These are phyloP conservation scores for Lactifluus echinatus DNA, from an alignment of 768 basidiomycete genomes.

Conservation along the genomic window DNA sequence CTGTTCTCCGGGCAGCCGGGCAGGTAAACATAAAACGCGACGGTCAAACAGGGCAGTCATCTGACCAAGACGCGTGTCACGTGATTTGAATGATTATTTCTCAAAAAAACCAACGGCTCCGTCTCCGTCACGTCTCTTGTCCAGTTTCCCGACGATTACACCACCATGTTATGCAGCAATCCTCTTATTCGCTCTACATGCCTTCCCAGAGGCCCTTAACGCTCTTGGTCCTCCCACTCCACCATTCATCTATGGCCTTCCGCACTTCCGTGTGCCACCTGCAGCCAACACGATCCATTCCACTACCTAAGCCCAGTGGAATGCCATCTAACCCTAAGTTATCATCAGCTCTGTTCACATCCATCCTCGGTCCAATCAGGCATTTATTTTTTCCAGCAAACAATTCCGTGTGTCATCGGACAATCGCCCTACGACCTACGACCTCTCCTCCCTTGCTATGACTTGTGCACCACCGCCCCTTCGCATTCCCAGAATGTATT, in stretches of 20 bases:
- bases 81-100: too few relatives aligned
- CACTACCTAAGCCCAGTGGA: conserved; percentile 10
- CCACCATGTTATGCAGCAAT: background rate
- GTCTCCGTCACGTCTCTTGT: too few relatives aligned
- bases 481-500: conserved; percentile 1
- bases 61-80: too few relatives aligned
- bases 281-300: conserved; percentile 18
- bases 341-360: conserved; percentile 6
- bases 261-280: conserved; percentile 2
- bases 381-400: background rate
- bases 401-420: background rate
- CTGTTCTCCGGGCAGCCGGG: too few relatives aligned
- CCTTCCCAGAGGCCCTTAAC: conserved; percentile 3
- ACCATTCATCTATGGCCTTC: background rate
- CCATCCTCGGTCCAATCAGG: background rate
- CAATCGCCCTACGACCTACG: background rate
- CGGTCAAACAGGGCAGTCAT: too few relatives aligned
- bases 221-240: conserved; percentile 14
- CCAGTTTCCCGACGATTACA: too few relatives aligned
- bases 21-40: too few relatives aligned
- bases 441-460: conserved; percentile 12
- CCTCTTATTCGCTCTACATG: background rate
- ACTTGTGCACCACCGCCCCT: conserved; percentile 3
- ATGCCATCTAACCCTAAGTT: conserved; percentile 20
- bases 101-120: too few relatives aligned